Conservation (phyloP, 2,329 filamentous ascomycete species). For the Capronia coronata region DNA sequence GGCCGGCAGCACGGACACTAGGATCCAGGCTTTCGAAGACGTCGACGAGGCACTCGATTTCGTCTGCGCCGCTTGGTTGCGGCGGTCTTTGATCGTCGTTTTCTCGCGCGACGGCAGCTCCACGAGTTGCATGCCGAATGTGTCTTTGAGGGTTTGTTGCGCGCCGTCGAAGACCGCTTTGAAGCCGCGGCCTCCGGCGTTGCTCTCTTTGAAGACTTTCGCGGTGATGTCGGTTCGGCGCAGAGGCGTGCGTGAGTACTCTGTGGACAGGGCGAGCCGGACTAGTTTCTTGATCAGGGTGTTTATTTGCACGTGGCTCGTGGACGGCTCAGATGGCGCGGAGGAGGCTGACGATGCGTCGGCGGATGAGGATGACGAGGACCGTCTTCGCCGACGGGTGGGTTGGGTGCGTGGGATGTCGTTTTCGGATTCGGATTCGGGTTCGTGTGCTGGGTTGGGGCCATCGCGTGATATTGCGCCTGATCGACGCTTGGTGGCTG, state of each 20-base stretch:
- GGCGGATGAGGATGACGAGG: slow-evolving; percentile 6
- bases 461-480: slow-evolving; percentile 27
- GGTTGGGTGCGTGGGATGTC: background rate
- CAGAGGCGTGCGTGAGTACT: slow-evolving; percentile 54
- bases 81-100: slow-evolving; percentile 55
- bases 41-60: slow-evolving; percentile 44
- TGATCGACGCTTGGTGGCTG: slow-evolving; percentile 20
- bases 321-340: background rate
- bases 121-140: slow-evolving; percentile 88
- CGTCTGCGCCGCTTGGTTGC: slow-evolving; percentile 32
- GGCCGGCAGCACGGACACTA: slow-evolving; percentile 65
- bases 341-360: slow-evolving; percentile 13
- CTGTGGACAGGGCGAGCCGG: slow-evolving; percentile 54
- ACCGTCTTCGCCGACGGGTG: slow-evolving; percentile 14
- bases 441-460: slow-evolving; percentile 4
- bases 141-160: slow-evolving; percentile 61
- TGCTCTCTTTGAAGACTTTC: slow-evolving; percentile 60
- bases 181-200: slow-evolving; percentile 54
- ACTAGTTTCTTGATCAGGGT: slow-evolving; percentile 56
- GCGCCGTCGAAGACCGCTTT: slow-evolving; percentile 69
- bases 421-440: slow-evolving; percentile 18
- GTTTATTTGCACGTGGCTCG: slow-evolving; percentile 27
- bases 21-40: slow-evolving; percentile 66
- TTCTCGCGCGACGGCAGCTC: slow-evolving; percentile 79
- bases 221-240: slow-evolving; percentile 52